Evolutionary conservation across 306 rosid genomes (phyloP), one percentile per base, ranked within the genome.

Genomic region (Potentilla sterilis): DNA sequence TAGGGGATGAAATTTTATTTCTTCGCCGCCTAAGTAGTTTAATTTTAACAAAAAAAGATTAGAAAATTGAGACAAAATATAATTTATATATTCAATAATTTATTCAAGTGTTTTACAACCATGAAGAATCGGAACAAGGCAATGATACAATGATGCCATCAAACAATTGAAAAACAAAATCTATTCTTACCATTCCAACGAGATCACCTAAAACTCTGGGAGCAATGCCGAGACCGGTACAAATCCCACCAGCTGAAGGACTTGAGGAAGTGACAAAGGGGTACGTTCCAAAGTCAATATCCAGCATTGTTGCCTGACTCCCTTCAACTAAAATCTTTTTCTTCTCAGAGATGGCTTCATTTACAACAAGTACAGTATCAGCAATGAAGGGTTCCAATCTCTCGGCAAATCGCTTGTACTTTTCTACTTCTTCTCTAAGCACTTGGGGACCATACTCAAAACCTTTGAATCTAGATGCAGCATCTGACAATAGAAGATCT

Each of bases 241-340:
- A 95, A 77, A 95, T 95, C 70, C 99, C 99, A 54, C 99, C 97
- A 5, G 98, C 99, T 6, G 97, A 95, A 48, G 99, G 98, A 82
- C 91, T 92, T n/a, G 99, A 95, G 22, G 99, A 95, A 78, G 97
- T 95, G 57, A 95, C 98, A 83, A 90, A 95, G 15, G 97, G 99
- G 69, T 95, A 95, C 14, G 99, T 95, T 71, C 99, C 99, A 82
- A 95, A 95, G 86, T 95, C 99, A 76, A 95, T 79, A 78, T 95
- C 99, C 83, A 95, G 78, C 97, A 95, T 95, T 64, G 97, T 85
- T 69, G 99, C 97, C 78, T 95, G 99, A 71, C 99, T 96, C 59
- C 99, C 99, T 88, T 95, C 99, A 46, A 95, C 97, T 91, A 95
- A 82, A 83, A 90, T 84, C 81, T 88, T 92, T 88, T 88, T 95